Base-by-base conservation (phyloP, 1,284 basidiomycete species). In the Cutaneotrichosporon sp. region DNA sequence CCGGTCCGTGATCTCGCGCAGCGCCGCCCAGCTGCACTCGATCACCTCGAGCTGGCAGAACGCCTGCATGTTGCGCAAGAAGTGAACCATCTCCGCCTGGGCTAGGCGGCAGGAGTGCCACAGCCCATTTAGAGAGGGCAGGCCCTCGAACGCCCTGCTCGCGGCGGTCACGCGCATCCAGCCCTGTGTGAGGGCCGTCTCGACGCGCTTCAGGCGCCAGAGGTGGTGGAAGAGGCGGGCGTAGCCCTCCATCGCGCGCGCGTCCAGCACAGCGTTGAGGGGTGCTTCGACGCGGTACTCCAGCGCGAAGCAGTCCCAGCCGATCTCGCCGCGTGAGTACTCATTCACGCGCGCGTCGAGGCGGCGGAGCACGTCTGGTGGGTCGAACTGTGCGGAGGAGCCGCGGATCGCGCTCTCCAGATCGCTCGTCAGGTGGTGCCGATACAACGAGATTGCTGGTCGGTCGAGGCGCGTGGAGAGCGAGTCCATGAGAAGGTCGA, bases 211-310 rank as follows among this genome's bases (percentile, higher is more conserved):
- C 82, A 98, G 86, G 75, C 89, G 89, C 97, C 97, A 99, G 16
- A 99, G 83, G 77, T 98, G 91, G 69, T 89, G 88, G 82, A 99
- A 99, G 38, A 99, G 81, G 68, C 89, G 90, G 61, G 93, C 85
- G 75, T 99, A 99, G 65, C 89, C 89, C 63, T 90, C 83, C 89
- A 97, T 94, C 0, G 90, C 89, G 33, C 87, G 86, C 2, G 88
- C 87, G 74, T 97, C 93, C 52, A 99, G 85, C 20, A 99, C 89
- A 0, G 95, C 97, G 75, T 98, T 95, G 59, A 99, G 87, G 0
- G 97, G 97, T 16, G 94, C 88, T 69, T 97, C 95, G 42, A 98
- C 91, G 77, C 95, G 95, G 84, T 99, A 99, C 78, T 99, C 95
- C 60, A 95, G 83, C 0, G 89, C 90, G 79, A 97, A 95, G 51